Percentiles rank a stretch among this genome's conserved stretches.
phyloP scores from a whole-genome alignment of 345 rosid genomes.

The Populus tremula region DNA sequence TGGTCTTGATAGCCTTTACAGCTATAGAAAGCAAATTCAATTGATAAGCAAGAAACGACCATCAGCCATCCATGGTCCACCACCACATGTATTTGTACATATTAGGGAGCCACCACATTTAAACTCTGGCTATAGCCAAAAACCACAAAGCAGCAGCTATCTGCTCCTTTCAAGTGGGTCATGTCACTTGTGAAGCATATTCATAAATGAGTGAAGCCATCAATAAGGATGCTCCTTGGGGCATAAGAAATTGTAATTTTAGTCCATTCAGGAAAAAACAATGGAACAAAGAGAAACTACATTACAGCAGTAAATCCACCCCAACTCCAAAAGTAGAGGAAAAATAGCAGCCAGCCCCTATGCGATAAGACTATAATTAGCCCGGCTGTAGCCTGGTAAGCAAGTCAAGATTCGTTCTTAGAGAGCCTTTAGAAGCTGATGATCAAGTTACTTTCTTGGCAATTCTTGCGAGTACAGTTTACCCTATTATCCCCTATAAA shows the following conservation, averaged over 20 bases:
- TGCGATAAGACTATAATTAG: not conserved
- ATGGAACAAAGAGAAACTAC: not conserved
- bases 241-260: not conserved
- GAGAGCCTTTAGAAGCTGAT: too few species aligned
- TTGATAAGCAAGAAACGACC: conserved; percentile 14
- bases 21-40: conserved; percentile 29
- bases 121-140: not conserved
- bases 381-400: too few species aligned
- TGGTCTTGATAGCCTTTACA: conserved; percentile 26
- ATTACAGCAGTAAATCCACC: not conserved
- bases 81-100: not conserved
- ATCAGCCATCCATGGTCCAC: conserved; percentile 20
- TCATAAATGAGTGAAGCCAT: not conserved
- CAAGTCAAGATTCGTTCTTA: not conserved
- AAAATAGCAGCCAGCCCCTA: not conserved
- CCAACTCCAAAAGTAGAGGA: not conserved
- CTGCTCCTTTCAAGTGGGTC: conserved; percentile 9
- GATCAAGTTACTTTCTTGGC: too few species aligned
- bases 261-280: not conserved
- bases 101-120: not conserved
- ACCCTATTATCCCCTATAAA: too few species aligned
- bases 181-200: not conserved
- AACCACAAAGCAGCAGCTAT: not conserved
- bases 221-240: not conserved
- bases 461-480: too few species aligned